These are phyloP conservation scores for Syzygium malaccense DNA, from an alignment of 441 rosid genomes.

Conservation along the genomic window DNA sequence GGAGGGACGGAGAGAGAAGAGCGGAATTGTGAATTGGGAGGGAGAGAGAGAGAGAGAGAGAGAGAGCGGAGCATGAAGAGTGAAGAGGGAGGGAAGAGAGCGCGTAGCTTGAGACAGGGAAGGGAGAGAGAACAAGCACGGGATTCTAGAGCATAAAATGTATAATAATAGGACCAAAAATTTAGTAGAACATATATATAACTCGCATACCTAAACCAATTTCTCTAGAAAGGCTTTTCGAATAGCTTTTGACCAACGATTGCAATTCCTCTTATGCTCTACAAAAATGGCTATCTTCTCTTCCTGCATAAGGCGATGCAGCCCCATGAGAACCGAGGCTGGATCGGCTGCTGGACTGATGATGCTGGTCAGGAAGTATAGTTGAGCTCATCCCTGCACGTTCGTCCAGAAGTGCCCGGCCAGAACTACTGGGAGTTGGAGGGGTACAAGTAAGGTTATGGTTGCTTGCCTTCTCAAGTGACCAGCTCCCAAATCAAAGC, in stretches of 20 bases:
- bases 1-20: no score
- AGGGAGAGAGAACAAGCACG: neutral
- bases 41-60: no score
- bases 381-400: slow-evolving; percentile 24
- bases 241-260: slow-evolving; percentile 58
- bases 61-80: no score
- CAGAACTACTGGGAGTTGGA: slow-evolving; percentile 18
- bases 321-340: slow-evolving; percentile 24
- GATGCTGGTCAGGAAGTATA: slow-evolving; percentile 31
- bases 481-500: slow-evolving; percentile 24
- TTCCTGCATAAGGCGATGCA: slow-evolving; percentile 18
- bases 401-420: slow-evolving; percentile 53
- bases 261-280: slow-evolving; percentile 63
- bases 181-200: neutral
- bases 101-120: no score
- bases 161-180: neutral
- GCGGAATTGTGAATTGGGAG: no score
- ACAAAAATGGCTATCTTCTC: slow-evolving; percentile 36
- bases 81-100: no score
- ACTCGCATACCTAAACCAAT: slow-evolving; percentile 54
- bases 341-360: slow-evolving; percentile 32
- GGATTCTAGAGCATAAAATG: neutral
- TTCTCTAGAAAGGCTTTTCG: slow-evolving; percentile 59
- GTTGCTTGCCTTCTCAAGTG: slow-evolving; percentile 35
- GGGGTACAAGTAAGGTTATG: slow-evolving; percentile 21